phyloP scores from a whole-genome alignment of 108 stramenopile genomes.

The Cyclostephanos invisitatus region DNA sequence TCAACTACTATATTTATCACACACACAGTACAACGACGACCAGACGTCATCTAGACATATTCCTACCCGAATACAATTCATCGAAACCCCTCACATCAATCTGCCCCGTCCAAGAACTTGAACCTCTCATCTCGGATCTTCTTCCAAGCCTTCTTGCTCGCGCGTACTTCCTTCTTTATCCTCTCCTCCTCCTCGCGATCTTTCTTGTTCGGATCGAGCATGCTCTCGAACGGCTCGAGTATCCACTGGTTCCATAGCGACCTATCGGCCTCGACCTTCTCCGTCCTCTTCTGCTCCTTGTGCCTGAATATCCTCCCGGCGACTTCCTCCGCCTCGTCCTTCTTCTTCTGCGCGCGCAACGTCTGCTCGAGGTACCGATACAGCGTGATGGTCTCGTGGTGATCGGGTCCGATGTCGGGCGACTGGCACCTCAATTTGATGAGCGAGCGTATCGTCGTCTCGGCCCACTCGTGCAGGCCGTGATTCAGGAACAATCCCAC shows the following conservation, averaged over 20 bases:
- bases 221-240: constrained; percentile 72
- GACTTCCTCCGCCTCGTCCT: constrained; percentile 71
- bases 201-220: constrained; percentile 85
- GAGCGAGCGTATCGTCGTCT: constrained; percentile 71
- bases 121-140: constrained; percentile 84
- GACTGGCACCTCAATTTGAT: constrained; percentile 74
- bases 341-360: constrained; percentile 59
- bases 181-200: constrained; percentile 84
- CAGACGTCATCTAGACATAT: too few species aligned
- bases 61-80: too few species aligned
- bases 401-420: constrained; percentile 86
- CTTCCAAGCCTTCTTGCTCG: constrained; percentile 80
- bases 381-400: constrained; percentile 75
- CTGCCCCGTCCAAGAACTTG: constrained; percentile 82
- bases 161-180: constrained; percentile 76
- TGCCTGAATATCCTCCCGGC: constrained; percentile 32
- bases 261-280: constrained; percentile 72
- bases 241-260: constrained; percentile 70
- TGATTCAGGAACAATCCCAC: constrained; percentile 82
- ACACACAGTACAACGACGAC: too few species aligned
- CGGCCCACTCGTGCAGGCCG: constrained; percentile 77
- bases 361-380: constrained; percentile 73
- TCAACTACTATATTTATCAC: too few species aligned
- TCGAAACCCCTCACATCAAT: too few species aligned
- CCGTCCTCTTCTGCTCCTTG: constrained; percentile 48